A percentile compares a stretch with the other conserved stretches of the same genome.
These are phyloP conservation scores for Lodderomyces jiufengensis DNA, from an alignment of 1,139 yeast genomes.

Conservation along the genomic window DNA sequence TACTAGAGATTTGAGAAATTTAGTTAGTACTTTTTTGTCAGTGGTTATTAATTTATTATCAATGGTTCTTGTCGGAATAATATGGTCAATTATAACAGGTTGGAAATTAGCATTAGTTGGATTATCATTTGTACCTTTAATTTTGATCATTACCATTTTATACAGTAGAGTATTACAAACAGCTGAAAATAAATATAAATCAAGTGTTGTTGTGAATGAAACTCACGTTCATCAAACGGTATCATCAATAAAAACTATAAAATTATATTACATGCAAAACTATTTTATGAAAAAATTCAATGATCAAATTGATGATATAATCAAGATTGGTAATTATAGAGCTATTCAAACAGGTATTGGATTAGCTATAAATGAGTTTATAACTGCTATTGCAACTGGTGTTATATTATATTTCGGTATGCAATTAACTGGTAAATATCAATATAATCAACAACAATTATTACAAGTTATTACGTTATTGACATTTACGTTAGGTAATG, in stretches of 20 bases:
- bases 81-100: conserved; percentile 78
- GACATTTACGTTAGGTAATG: conserved; percentile 66
- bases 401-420: conserved; percentile 75
- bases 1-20: conserved; percentile 65
- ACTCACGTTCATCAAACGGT: conserved; percentile 56
- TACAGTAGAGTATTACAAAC: conserved; percentile 51
- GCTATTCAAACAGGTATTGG: conserved; percentile 63
- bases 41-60: conserved; percentile 50
- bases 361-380: conserved; percentile 50
- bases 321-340: conserved; percentile 39
- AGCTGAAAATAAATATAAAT: conserved; percentile 60
- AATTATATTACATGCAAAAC: conserved; percentile 48
- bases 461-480: conserved; percentile 70
- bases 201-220: conserved; percentile 52
- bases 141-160: conserved; percentile 45
- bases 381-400: conserved; percentile 62
- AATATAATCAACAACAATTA: conserved; percentile 54
- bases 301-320: conserved; percentile 23
- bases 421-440: conserved; percentile 53
- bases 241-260: conserved; percentile 59
- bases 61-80: conserved; percentile 55
- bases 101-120: conserved; percentile 89
- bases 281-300: conserved; percentile 43
- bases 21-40: conserved; percentile 60
- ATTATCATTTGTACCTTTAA: conserved; percentile 65